Conservation (phyloP, 1,139 yeast species). For the Kodamaea suecica region DNA sequence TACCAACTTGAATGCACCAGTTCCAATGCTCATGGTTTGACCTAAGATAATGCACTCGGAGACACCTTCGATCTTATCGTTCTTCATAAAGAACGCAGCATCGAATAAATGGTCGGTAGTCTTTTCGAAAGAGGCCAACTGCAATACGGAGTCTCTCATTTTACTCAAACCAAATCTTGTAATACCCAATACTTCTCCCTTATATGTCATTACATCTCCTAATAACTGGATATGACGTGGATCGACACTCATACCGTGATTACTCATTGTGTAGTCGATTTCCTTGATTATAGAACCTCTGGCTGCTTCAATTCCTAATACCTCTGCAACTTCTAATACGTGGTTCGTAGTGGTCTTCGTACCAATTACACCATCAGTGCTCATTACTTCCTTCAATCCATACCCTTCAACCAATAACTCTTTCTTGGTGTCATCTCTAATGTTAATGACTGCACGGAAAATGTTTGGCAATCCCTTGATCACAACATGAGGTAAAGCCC, state of each 20-base stretch:
- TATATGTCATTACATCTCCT: conserved; percentile 98
- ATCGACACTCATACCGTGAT: conserved; percentile 99
- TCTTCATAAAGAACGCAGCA: conserved; percentile 97
- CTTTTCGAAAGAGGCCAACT: conserved; percentile 95
- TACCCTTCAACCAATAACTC: conserved; percentile 97
- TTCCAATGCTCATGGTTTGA: conserved; percentile 96
- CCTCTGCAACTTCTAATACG: conserved; percentile 82
- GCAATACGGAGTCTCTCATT: conserved; percentile 97
- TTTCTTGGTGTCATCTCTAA: conserved; percentile 79
- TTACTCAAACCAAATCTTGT: conserved; percentile 97
- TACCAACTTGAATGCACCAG: conserved; percentile 90
- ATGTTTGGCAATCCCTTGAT: conserved; percentile 92
- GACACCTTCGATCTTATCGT: conserved; percentile 94
- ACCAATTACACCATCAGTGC: conserved; percentile 95
- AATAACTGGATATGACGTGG: conserved; percentile 97
- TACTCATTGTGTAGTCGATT: conserved; percentile 96
- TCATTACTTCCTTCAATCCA: conserved; percentile 94
- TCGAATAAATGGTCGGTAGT: conserved; percentile 98
- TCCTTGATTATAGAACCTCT: conserved; percentile 88
- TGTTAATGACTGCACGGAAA: conserved; percentile 93
- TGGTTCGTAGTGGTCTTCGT: conserved; percentile 87
- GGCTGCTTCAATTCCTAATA: conserved; percentile 97
- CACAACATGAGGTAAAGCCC: conserved; percentile 81
- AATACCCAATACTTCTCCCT: conserved; percentile 97
- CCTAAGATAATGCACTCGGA: conserved; percentile 97